Percentiles rank a stretch among this genome's conserved stretches.
These are phyloP conservation scores for Cinnamomum chago DNA, from an alignment of 164 flowering plant species.

Conservation along the genomic window DNA sequence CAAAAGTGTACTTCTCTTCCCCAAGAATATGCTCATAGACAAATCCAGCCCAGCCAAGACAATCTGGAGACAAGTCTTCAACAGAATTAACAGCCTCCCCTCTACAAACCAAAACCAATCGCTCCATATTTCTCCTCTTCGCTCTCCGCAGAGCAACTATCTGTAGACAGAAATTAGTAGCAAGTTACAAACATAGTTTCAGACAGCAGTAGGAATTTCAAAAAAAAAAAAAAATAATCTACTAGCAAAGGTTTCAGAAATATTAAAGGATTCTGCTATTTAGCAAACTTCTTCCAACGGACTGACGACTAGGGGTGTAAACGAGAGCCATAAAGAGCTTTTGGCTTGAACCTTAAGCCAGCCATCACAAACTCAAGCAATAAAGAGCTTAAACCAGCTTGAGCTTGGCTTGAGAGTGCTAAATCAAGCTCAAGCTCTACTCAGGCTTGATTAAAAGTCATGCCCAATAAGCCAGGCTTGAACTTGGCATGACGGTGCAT, in stretches of 20 bases:
- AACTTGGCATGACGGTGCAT: no score
- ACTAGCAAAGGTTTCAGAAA: not conserved
- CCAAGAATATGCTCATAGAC: slow-evolving; percentile 98
- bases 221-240: not conserved
- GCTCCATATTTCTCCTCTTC: slow-evolving; percentile 95
- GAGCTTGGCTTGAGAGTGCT: no score
- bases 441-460: no score
- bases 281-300: not conserved
- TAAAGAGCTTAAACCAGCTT: no score
- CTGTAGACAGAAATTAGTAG: slow-evolving; percentile 29
- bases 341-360: not conserved
- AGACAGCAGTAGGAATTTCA: not conserved
- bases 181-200: slow-evolving; percentile 1
- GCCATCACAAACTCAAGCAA: no score
- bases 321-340: no score
- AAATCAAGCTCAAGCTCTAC: no score
- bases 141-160: slow-evolving; percentile 95
- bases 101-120: slow-evolving; percentile 92
- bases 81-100: slow-evolving; percentile 98
- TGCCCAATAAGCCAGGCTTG: no score
- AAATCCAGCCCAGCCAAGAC: slow-evolving; percentile 99
- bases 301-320: no score
- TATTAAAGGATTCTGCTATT: not conserved
- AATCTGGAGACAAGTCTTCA: slow-evolving; percentile 78
- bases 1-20: slow-evolving; percentile 95